Base-by-base conservation (phyloP, 805 yeast genomes). In the Pichia cabralensis region DNA sequence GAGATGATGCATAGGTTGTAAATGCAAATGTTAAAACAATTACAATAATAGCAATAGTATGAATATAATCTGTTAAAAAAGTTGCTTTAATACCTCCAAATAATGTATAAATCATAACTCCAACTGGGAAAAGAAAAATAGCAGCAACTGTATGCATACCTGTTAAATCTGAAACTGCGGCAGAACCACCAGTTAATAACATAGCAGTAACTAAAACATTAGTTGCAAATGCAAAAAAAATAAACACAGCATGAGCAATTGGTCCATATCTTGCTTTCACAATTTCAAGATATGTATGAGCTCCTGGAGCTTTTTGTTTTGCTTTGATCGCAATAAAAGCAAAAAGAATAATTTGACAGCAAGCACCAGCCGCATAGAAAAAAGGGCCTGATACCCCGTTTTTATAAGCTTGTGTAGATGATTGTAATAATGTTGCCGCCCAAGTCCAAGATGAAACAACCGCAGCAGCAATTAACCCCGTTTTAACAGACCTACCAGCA, bases 361-460 rank as follows among this genome's bases (percentile, higher is more conserved):
- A 71, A 2, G 95, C 96, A 52, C 96, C 97, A 3, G 92, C 73
- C 8, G 95, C 95, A 54, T 88, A 88, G 20, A 38, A 51, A 61
- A 75, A 80, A 6, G 89, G 80, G 31, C 94, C 95, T 22, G 77
- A 58, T 26, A 88, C 71, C 49, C 97, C 97, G 38, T 75, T 66
- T 28, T 62, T 62, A 57, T 82, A 86, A 16, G 83, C 83, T 54
- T 80, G 86, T 15, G 94, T 73, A 1, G 94, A 74, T 3, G 85
- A 75, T 25, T 76, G 76, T 22, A 82, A 62, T 31, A 82, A 59
- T 2, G 94, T 82, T 3, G 85, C 83, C n/a, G 82, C 82, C 86
- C 86, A 79, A 8, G 96, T 85, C 97, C 97, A 88, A 8, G 89
- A 77, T 10, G 89, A 77, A 8, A 86, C 95, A 21, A 88, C 96